Conservation (phyloP, 352 stramenopile genomes). For the Phytophthora tentaculata region DNA sequence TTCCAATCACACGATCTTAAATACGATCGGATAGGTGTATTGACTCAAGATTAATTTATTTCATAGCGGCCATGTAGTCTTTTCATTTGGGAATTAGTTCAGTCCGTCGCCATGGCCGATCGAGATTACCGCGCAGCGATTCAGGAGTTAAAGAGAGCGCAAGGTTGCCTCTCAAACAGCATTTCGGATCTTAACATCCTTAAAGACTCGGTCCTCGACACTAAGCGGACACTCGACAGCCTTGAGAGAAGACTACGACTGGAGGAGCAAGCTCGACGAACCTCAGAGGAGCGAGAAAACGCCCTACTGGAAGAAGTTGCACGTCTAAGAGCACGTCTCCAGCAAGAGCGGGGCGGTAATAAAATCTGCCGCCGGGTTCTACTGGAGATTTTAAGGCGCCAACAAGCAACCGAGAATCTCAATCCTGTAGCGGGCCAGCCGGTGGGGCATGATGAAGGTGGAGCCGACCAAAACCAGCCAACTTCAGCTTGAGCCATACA, state of each 20-base stretch:
- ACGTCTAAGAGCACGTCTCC: neutral
- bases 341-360: constrained; percentile 2
- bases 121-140: neutral
- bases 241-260: neutral
- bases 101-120: neutral
- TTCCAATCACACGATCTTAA: no score
- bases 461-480: neutral
- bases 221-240: neutral
- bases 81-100: neutral
- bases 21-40: no score
- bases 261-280: neutral
- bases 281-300: neutral
- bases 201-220: neutral
- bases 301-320: constrained; percentile 1
- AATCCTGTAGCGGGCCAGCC: no score
- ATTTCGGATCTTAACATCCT: constrained; percentile 3
- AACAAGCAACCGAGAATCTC: no score
- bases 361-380: no score
- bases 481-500: constrained; percentile 29
- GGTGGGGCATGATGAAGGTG: no score
- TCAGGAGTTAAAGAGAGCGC: constrained; percentile 2
- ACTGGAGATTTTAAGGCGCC: no score
- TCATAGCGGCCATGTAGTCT: neutral
- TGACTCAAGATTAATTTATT: no score
- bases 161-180: neutral